Evolutionary conservation across 2,329 filamentous ascomycete species (phyloP).

Genomic region (Neonectria coccinea): DNA sequence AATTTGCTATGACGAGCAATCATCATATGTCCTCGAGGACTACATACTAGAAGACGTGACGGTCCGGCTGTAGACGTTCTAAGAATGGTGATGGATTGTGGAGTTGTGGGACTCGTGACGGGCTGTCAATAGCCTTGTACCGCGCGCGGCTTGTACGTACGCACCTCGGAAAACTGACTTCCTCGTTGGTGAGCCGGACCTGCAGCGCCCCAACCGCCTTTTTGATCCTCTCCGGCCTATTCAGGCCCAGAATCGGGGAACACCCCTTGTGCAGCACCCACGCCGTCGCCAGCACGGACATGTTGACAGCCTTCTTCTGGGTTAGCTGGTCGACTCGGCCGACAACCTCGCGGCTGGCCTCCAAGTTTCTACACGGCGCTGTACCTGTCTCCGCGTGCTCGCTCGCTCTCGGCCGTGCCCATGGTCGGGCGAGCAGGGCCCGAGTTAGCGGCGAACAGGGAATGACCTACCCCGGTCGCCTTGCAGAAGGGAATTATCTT

Average conservation of each 20-base stretch:
- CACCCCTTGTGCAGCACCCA: slow-evolving; percentile 68
- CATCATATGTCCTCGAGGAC: slow-evolving; percentile 16
- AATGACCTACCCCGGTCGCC: slow-evolving; percentile 56
- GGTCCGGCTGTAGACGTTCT: slow-evolving; percentile 10
- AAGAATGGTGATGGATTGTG: too few species aligned
- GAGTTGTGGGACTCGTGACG: neutral
- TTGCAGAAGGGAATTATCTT: slow-evolving; percentile 59
- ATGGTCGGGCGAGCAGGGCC: slow-evolving; percentile 46
- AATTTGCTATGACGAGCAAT: slow-evolving; percentile 14
- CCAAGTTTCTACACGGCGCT: slow-evolving; percentile 34
- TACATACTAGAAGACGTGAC: neutral
- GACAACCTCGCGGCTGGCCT: slow-evolving; percentile 42
- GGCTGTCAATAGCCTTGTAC: slow-evolving; percentile 46
- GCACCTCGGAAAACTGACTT: slow-evolving; percentile 71
- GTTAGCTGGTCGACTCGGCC: slow-evolving; percentile 63
- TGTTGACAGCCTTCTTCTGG: slow-evolving; percentile 66
- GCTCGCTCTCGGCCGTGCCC: slow-evolving; percentile 32
- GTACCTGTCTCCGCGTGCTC: slow-evolving; percentile 28
- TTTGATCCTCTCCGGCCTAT: slow-evolving; percentile 67
- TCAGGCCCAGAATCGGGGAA: slow-evolving; percentile 72
- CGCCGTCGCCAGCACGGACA: slow-evolving; percentile 73
- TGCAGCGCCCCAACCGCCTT: slow-evolving; percentile 65
- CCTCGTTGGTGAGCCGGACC: slow-evolving; percentile 66
- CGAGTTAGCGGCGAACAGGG: slow-evolving; percentile 49
- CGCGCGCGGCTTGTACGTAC: slow-evolving; percentile 64